Evolutionary conservation across 306 rosid species (phyloP).

Genomic region (Dalbergia cultrata): DNA sequence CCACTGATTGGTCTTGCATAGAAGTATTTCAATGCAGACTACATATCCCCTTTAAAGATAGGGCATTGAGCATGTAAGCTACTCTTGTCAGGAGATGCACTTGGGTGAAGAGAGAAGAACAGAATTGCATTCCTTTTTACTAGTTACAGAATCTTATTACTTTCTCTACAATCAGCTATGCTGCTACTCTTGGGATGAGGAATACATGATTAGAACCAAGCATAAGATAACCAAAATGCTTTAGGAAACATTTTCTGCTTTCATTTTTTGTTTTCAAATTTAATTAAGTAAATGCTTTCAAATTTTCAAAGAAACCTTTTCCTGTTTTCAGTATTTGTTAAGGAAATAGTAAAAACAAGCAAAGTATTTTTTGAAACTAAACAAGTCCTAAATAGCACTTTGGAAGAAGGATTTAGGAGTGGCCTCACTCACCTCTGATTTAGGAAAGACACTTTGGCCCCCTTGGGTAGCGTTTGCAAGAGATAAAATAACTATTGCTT

Average conservation of each 20-base stretch:
- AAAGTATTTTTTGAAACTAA: too few relatives aligned
- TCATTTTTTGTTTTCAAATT: too few relatives aligned
- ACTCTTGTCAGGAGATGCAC: slow-evolving; percentile 66
- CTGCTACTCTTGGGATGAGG: slow-evolving; percentile 58
- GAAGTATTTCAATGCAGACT: slow-evolving; percentile 77
- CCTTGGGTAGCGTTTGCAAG: slow-evolving; percentile 77
- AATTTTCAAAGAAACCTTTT: too few relatives aligned
- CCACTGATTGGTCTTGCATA: slow-evolving; percentile 52
- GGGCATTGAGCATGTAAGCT: slow-evolving; percentile 81
- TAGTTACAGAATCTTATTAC: slow-evolving; percentile 58
- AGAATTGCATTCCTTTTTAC: slow-evolving; percentile 81
- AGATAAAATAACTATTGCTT: slow-evolving; percentile 73
- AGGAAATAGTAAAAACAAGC: too few relatives aligned
- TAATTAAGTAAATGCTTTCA: too few relatives aligned
- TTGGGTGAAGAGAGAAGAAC: slow-evolving; percentile 69
- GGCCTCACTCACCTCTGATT: slow-evolving; percentile 64
- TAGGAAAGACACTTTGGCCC: slow-evolving; percentile 78
- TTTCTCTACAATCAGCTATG: slow-evolving; percentile 62
- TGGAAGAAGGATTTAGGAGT: neutral
- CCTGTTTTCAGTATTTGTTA: too few relatives aligned
- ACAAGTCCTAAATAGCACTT: neutral
- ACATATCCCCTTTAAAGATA: slow-evolving; percentile 71
- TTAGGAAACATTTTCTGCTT: too few relatives aligned
- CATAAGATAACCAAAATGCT: neutral
- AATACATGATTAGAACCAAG: slow-evolving; percentile 24